Evolutionary conservation across 495 filamentous ascomycete genomes (phyloP).

Genomic region (Penicillium arizonense): DNA sequence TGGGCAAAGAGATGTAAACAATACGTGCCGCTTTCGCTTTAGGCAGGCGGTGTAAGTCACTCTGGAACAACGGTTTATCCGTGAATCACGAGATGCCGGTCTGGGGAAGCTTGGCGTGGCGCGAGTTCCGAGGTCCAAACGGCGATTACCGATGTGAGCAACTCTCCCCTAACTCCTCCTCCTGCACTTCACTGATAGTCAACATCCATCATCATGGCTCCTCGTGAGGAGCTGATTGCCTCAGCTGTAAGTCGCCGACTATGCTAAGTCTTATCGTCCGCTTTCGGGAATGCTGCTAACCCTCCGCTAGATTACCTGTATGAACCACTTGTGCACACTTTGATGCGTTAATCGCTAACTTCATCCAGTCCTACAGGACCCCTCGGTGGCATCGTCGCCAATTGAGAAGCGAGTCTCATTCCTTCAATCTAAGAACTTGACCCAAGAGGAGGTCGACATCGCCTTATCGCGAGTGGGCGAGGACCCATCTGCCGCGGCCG

Average conservation of each 20-base stretch:
- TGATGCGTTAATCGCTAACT: conserved; percentile 20
- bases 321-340: conserved; percentile 12
- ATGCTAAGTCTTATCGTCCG: neutral
- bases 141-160: conserved; percentile 26
- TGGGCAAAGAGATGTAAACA: conserved; percentile 27
- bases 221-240: conserved; percentile 78
- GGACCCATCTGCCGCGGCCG: conserved; percentile 41
- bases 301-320: conserved; percentile 40
- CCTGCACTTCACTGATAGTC: conserved; percentile 10
- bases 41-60: conserved; percentile 32
- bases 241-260: conserved; percentile 62
- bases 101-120: conserved; percentile 38
- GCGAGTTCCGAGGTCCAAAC: conserved; percentile 42
- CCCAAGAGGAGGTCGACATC: conserved; percentile 87
- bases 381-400: conserved; percentile 84
- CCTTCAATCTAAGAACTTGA: conserved; percentile 94
- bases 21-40: conserved; percentile 21
- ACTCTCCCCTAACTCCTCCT: conserved; percentile 16
- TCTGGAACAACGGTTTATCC: conserved; percentile 18
- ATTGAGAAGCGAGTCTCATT: conserved; percentile 91
- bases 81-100: conserved; percentile 37
- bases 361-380: conserved; percentile 81
- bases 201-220: conserved; percentile 54
- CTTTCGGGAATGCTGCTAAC: conserved; percentile 13
- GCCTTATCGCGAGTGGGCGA: conserved; percentile 74